These are phyloP conservation scores for Cordyceps cateniannulata DNA, from an alignment of 2,329 filamentous ascomycete genomes.

Conservation along the genomic window DNA sequence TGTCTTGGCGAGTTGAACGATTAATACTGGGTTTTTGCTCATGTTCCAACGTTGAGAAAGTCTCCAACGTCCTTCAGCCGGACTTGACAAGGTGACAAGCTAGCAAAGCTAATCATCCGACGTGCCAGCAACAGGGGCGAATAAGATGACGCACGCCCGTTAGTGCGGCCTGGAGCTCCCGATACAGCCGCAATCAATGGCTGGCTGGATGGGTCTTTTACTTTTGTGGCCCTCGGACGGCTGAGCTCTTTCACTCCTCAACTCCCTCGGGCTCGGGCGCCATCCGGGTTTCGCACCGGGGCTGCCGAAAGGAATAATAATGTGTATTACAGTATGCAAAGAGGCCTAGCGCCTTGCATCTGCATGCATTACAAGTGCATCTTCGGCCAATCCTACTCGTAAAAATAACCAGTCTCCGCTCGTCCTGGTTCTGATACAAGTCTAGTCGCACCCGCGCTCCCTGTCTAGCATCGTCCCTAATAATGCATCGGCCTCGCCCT, in stretches of 20 bases:
- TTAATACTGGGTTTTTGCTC: no score
- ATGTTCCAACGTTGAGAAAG: no score
- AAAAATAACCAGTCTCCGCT: neutral
- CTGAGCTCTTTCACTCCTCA: neutral
- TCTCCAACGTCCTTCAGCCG: no score
- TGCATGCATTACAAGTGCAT: neutral
- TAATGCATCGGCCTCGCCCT: neutral
- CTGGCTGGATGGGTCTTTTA: neutral
- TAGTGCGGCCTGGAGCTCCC: neutral
- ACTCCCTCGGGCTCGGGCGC: no score
- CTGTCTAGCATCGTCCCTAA: no score
- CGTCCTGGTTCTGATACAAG: neutral
- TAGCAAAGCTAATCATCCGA: neutral
- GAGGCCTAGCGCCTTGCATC: neutral
- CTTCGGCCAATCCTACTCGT: neutral
- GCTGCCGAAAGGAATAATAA: neutral
- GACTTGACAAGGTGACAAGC: neutral
- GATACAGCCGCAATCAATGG: neutral
- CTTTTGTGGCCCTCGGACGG: neutral
- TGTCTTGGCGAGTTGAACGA: neutral
- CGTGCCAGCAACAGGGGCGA: neutral
- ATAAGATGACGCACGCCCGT: conserved; percentile 2
- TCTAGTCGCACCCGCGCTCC: neutral
- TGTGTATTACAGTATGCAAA: no score
- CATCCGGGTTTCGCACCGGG: neutral